Evolutionary conservation across 1,139 yeast species (phyloP).

Genomic region (Blastobotrys serpentis): DNA sequence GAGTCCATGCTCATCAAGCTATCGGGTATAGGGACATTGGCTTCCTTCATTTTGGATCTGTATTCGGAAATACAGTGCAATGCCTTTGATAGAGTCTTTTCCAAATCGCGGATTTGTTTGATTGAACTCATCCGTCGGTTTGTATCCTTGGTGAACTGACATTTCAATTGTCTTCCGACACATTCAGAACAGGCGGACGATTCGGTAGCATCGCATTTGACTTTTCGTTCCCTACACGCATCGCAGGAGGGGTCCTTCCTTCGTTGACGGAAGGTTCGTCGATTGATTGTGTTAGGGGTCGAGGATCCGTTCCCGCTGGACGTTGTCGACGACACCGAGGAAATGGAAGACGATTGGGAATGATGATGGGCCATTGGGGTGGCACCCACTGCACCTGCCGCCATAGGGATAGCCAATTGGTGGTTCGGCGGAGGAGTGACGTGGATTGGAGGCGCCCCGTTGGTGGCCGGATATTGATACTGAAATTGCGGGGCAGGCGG

Average conservation of each 20-base stretch:
- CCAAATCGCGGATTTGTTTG: conserved; percentile 28
- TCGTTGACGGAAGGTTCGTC: conserved; percentile 32
- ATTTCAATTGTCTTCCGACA: conserved; percentile 32
- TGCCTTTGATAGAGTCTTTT: conserved; percentile 22
- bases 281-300: conserved; percentile 12
- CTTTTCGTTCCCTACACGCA: conserved; percentile 38
- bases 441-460: conserved; percentile 12
- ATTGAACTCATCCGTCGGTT: conserved; percentile 31
- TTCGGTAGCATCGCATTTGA: conserved; percentile 37
- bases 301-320: conserved; percentile 6
- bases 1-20: conserved; percentile 23
- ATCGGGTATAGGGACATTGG: conserved; percentile 27
- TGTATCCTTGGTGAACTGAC: conserved; percentile 35
- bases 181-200: conserved; percentile 35
- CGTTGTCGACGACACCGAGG: conserved; percentile 9
- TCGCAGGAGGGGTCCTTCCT: conserved; percentile 38
- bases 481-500: conserved; percentile 8
- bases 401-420: conserved; percentile 1
- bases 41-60: conserved; percentile 19
- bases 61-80: conserved; percentile 21
- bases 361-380: too few species aligned
- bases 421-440: conserved; percentile 12
- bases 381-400: too few species aligned
- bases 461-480: conserved; percentile 1
- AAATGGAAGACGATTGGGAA: conserved; percentile 8